Evolutionary conservation across 441 rosid genomes (phyloP).

Genomic region (Manihot esculenta): DNA sequence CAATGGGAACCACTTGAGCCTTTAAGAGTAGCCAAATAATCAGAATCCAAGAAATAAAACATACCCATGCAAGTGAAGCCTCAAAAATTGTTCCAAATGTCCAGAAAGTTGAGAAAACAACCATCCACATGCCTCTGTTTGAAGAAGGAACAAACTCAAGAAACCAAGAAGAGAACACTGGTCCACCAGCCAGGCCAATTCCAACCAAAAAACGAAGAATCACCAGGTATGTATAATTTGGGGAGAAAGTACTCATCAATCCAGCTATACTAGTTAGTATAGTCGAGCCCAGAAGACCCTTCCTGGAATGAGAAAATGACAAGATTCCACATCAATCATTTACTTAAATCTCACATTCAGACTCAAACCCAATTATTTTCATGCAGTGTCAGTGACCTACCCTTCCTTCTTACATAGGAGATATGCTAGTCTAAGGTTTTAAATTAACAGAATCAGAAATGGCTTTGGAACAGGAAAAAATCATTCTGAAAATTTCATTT

Average conservation of each 20-base stretch:
- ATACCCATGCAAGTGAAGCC: conserved; percentile 64
- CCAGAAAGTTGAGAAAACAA: conserved; percentile 52
- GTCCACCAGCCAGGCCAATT: conserved; percentile 55
- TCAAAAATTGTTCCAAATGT: conserved; percentile 57
- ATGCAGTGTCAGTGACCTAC: too few relatives aligned
- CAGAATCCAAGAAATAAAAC: conserved; percentile 14
- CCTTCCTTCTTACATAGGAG: too few relatives aligned
- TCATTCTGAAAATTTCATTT: too few relatives aligned
- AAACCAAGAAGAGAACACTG: conserved; percentile 55
- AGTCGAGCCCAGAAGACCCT: conserved; percentile 41
- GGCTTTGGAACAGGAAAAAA: too few relatives aligned
- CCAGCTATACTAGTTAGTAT: conserved; percentile 49
- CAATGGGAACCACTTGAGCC: too few relatives aligned
- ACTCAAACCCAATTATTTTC: too few relatives aligned
- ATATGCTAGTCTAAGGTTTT: too few relatives aligned
- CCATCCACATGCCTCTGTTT: conserved; percentile 60
- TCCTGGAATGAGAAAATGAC: conserved; percentile 35
- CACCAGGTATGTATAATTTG: conserved; percentile 41
- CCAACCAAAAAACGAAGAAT: conserved; percentile 50
- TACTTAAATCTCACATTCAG: too few relatives aligned
- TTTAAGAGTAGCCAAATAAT: too few relatives aligned
- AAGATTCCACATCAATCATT: neutral
- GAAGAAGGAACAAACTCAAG: conserved; percentile 63
- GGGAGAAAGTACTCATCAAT: conserved; percentile 49
- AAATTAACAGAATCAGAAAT: too few relatives aligned